Conservation (phyloP, 805 yeast genomes). For the Candida lessepsii region DNA sequence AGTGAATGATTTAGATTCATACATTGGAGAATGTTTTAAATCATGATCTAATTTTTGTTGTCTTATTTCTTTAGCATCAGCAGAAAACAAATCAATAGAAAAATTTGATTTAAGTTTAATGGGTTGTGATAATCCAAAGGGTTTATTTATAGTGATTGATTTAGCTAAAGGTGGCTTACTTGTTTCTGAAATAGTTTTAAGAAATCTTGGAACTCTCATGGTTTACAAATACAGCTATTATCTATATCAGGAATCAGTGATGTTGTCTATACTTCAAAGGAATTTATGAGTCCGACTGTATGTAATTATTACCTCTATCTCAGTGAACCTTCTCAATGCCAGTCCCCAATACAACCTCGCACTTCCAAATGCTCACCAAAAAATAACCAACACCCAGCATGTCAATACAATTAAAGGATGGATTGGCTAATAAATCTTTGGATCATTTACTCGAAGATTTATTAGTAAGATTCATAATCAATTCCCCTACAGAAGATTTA, state of each 20-base stretch:
- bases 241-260: no score
- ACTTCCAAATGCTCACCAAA: constrained; percentile 2
- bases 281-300: no score
- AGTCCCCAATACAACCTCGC: no score
- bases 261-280: no score
- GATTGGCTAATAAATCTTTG: constrained; percentile 61
- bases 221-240: no score
- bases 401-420: constrained; percentile 59
- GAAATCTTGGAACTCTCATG: constrained; percentile 28
- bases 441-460: constrained; percentile 82
- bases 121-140: constrained; percentile 39
- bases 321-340: no score
- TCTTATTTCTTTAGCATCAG: constrained; percentile 36
- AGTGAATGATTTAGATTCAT: constrained; percentile 47
- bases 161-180: constrained; percentile 38
- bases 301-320: no score
- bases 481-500: constrained; percentile 89
- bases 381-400: constrained; percentile 24
- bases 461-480: constrained; percentile 83
- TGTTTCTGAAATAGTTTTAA: constrained; percentile 36
- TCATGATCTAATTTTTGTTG: constrained; percentile 42
- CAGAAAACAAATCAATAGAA: constrained; percentile 30
- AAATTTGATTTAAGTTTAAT: constrained; percentile 9
- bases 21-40: constrained; percentile 42
- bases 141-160: constrained; percentile 30